Evolutionary conservation across 768 basidiomycete species (phyloP).

Genomic region (Candolleomyces eurysporus): DNA sequence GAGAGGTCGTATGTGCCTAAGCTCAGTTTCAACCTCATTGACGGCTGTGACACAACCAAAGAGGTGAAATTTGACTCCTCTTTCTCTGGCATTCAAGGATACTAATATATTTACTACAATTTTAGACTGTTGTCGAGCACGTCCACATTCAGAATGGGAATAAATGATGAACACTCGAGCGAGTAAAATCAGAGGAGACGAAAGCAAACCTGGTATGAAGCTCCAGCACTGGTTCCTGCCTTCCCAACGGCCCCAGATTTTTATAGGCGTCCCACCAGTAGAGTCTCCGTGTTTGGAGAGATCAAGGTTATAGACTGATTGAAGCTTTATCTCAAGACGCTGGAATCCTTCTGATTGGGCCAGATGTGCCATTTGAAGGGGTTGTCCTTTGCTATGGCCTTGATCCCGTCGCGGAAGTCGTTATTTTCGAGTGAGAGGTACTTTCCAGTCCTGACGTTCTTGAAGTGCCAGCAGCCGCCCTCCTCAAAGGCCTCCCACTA

Average conservation of each 20-base stretch:
- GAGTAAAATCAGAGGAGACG: no score
- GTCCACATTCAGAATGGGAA: no score
- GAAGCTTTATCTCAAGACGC: constrained; percentile 39
- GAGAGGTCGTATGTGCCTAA: no score
- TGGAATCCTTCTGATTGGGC: constrained; percentile 37
- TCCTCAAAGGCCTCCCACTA: constrained; percentile 3
- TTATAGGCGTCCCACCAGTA: constrained; percentile 35
- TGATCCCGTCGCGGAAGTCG: constrained; percentile 35
- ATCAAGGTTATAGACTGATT: constrained; percentile 32
- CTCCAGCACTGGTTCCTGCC: constrained; percentile 38
- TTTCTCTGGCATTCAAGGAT: no score
- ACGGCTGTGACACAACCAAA: no score
- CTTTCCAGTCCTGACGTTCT: constrained; percentile 35
- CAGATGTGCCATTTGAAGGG: constrained; percentile 50
- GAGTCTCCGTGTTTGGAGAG: constrained; percentile 39
- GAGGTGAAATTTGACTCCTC: no score
- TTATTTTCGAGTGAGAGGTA: constrained; percentile 38
- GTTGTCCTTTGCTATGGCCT: constrained; percentile 32
- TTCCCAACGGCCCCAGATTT: constrained; percentile 40
- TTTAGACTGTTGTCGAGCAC: no score
- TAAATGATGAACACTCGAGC: no score
- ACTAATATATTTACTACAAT: no score
- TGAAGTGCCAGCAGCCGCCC: constrained; percentile 36
- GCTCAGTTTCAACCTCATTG: no score
- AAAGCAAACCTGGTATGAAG: constrained; percentile 1